phyloP scores from a whole-genome alignment of 257 asterid genomes.

The Fraxinus americana region DNA sequence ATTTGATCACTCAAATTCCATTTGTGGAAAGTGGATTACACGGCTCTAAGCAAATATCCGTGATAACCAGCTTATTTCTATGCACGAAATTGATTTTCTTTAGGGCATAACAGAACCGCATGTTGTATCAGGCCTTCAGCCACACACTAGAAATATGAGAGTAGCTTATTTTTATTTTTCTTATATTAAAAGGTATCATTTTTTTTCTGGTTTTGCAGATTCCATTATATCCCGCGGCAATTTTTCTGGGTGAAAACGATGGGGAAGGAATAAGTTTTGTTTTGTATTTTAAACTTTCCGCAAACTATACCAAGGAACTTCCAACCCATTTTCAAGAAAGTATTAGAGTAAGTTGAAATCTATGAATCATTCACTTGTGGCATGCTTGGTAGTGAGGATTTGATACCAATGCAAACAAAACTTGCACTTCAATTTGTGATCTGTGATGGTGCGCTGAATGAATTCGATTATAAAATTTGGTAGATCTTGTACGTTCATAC shows the following conservation, averaged over 20 bases:
- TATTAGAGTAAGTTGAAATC: constrained; percentile 57
- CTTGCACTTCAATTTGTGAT: not conserved
- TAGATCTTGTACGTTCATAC: not conserved
- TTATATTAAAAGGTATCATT: not conserved
- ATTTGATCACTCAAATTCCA: no score
- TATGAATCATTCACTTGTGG: not conserved
- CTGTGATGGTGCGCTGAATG: not conserved
- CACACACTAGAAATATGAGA: not conserved
- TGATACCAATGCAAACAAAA: not conserved
- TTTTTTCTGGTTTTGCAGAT: constrained; percentile 51
- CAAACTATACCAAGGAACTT: constrained; percentile 60
- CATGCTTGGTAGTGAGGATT: not conserved
- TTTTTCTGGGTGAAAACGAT: constrained; percentile 85
- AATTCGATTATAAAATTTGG: not conserved
- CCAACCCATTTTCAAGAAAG: constrained; percentile 75
- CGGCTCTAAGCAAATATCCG: no score
- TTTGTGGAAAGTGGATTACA: no score
- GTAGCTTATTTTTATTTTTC: no score
- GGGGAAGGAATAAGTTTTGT: constrained; percentile 95
- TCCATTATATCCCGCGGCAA: constrained; percentile 82
- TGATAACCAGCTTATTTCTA: no score
- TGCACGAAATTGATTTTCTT: not conserved
- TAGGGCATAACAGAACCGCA: not conserved
- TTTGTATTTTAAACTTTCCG: constrained; percentile 79
- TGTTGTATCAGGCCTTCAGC: not conserved